Base-by-base conservation (phyloP, 371 early-diverging fungal species). In the Mortierella sp. region DNA sequence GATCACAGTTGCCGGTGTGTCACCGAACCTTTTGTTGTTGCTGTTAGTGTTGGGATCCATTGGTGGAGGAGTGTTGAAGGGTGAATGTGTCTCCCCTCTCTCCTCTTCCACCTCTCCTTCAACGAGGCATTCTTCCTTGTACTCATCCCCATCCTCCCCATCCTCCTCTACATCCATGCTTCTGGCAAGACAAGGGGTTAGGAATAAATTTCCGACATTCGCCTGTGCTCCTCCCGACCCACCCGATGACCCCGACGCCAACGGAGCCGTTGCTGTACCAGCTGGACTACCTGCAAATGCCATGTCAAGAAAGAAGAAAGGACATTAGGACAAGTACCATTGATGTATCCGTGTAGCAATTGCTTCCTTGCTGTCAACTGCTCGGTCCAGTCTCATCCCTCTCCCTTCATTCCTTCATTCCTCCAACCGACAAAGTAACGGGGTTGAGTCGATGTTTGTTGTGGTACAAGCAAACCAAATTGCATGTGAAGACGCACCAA, bases 141-240 rank as follows among this genome's bases (percentile, higher is more conserved):
- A 40, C 43, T 40, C 13, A 46, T 5, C 34, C 59, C 26, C 28
- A 37, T 24, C n/a, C 21, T 9, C 69, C n/a, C 21, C 34, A 1
- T 31, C n/a, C 57, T 13, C 11, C 6, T 31, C 64, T 31, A 59
- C 14, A 6, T 59, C 34, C 59, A 59, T 57, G 57, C 31, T 31
- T 19, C 28, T 34, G 28, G 61, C 61, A 28, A n/a, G 28, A 31
- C 61, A 28, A n/a, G 21, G 72, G 2, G 24, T 40, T 14, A n/a
- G 74, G 31, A 75, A 53, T 55, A 75, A 79, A 50, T 75, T 79
- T 75, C 80, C 80, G 80, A 61, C 50, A 31, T 73, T 28, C 74
- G 74, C 77, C 77, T 70, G 73, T n/a, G 64, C 44, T 40, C 61
- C 74, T 77, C 77, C 81, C 71, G 69, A 69, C 61, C 37, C 74